A percentile compares a stretch with the other conserved stretches of the same genome.
Conservation (phyloP, 1,139 yeast species). For the Geotrichum bryndzae region DNA sequence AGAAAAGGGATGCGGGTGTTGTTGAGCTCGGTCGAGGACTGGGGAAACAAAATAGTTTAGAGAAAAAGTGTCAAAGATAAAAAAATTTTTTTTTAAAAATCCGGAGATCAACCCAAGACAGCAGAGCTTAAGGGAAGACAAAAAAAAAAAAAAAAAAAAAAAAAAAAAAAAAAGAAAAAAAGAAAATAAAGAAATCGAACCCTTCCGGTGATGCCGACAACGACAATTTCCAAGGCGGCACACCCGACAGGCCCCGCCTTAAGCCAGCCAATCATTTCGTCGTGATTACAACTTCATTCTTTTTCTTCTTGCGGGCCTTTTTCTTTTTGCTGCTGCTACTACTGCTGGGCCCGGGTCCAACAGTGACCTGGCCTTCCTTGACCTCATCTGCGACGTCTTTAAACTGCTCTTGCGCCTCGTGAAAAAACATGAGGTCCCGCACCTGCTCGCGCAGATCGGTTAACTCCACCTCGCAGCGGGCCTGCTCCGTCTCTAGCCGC, state of each 20-base stretch:
- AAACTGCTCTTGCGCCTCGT: slow-evolving; percentile 68
- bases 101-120: neutral
- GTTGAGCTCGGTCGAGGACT: neutral
- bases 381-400: slow-evolving; percentile 67
- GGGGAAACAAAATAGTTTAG: neutral
- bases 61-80: neutral
- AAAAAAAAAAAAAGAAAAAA: too few species aligned
- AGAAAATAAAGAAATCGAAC: too few species aligned
- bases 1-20: neutral
- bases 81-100: neutral
- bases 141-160: too few species aligned
- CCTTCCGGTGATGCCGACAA: too few species aligned
- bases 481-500: slow-evolving; percentile 39
- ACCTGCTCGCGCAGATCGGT: slow-evolving; percentile 57
- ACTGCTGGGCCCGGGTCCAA: slow-evolving; percentile 26
- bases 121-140: neutral
- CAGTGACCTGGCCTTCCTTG: slow-evolving; percentile 60
- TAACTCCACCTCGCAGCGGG: slow-evolving; percentile 38
- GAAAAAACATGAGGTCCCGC: slow-evolving; percentile 72
- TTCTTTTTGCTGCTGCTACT: neutral
- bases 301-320: neutral
- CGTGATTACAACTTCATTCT: neutral
- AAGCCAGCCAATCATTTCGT: neutral
- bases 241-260: too few species aligned
- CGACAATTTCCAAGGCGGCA: too few species aligned